A percentile compares a stretch with the other conserved stretches of the same genome.
phyloP scores from a whole-genome alignment of 2,329 filamentous ascomycete species.

The Claviceps africana region DNA sequence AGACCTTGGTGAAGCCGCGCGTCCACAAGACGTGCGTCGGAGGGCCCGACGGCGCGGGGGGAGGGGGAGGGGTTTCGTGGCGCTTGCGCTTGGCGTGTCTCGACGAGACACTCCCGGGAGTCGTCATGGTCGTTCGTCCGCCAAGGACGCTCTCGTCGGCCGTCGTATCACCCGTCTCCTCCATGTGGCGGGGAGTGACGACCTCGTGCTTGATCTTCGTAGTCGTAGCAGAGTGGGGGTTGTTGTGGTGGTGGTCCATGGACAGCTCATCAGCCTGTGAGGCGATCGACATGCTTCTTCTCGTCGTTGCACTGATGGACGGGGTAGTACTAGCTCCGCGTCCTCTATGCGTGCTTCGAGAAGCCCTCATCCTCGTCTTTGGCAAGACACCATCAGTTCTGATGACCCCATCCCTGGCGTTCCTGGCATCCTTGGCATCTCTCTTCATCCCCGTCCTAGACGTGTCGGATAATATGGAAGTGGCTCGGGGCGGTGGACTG shows the following conservation, averaged over 20 bases:
- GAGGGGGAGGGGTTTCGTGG: slow-evolving; percentile 30
- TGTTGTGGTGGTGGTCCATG: slow-evolving; percentile 20
- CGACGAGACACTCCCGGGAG: slow-evolving; percentile 24
- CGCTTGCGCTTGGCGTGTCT: slow-evolving; percentile 42
- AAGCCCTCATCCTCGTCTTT: slow-evolving; percentile 22
- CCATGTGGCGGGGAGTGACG: slow-evolving; percentile 37
- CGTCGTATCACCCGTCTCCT: slow-evolving; percentile 42
- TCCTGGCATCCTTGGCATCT: slow-evolving; percentile 12
- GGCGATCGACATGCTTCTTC: slow-evolving; percentile 31
- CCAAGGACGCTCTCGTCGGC: slow-evolving; percentile 37
- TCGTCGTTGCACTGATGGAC: slow-evolving; percentile 19
- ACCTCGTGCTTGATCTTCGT: slow-evolving; percentile 46
- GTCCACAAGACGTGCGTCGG: slow-evolving; percentile 61
- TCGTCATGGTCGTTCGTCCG: slow-evolving; percentile 23
- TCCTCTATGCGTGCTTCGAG: slow-evolving; percentile 22
- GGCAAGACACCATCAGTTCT: slow-evolving; percentile 14
- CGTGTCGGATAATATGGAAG: slow-evolving; percentile 22
- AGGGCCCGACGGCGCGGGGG: slow-evolving; percentile 34
- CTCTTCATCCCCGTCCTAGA: slow-evolving; percentile 18
- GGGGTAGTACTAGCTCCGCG: slow-evolving; percentile 22
- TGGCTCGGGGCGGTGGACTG: slow-evolving; percentile 34
- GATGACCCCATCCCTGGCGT: slow-evolving; percentile 1
- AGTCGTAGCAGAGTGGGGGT: slow-evolving; percentile 15
- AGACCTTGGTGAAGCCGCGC: slow-evolving; percentile 60
- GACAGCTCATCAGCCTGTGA: slow-evolving; percentile 35